A percentile compares a stretch with the other conserved stretches of the same genome.
Evolutionary conservation across 2,329 filamentous ascomycete genomes (phyloP).

Genomic region (Ascochyta pisi): DNA sequence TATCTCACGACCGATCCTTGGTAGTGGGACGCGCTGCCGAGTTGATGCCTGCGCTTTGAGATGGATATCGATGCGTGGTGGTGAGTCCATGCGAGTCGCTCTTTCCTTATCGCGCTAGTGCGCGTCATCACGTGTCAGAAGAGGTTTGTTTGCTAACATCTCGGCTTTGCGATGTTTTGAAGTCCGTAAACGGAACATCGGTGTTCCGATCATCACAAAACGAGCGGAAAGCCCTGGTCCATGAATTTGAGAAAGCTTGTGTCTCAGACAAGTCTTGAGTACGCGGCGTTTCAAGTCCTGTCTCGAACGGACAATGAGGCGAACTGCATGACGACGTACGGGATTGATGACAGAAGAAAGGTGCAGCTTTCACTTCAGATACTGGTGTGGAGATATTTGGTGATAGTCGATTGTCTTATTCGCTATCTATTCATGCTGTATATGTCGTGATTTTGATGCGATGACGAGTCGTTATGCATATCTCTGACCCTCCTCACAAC

Average conservation of each 20-base stretch:
- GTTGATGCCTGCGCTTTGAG: neutral
- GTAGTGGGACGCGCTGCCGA: neutral
- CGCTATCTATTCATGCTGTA: conserved; percentile 3
- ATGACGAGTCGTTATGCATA: neutral
- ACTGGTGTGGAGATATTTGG: neutral
- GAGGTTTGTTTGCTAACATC: neutral
- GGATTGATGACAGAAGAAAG: neutral
- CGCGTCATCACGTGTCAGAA: conserved; percentile 6
- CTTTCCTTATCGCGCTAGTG: conserved; percentile 1
- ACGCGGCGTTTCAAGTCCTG: conserved; percentile 12
- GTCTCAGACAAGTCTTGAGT: conserved; percentile 2
- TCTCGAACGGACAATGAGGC: conserved; percentile 6
- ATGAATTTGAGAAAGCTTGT: neutral
- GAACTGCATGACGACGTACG: neutral
- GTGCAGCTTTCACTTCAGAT: too few relatives aligned
- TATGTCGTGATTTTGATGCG: neutral
- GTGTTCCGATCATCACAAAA: neutral
- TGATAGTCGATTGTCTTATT: neutral
- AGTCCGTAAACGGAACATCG: neutral
- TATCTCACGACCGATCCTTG: neutral
- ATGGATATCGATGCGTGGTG: neutral
- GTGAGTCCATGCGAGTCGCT: neutral
- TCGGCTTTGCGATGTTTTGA: neutral
- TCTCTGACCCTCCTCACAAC: too few relatives aligned
- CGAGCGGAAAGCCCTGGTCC: neutral